Base-by-base conservation (phyloP, 805 yeast species). In the Sugiyamaella floridensis region DNA sequence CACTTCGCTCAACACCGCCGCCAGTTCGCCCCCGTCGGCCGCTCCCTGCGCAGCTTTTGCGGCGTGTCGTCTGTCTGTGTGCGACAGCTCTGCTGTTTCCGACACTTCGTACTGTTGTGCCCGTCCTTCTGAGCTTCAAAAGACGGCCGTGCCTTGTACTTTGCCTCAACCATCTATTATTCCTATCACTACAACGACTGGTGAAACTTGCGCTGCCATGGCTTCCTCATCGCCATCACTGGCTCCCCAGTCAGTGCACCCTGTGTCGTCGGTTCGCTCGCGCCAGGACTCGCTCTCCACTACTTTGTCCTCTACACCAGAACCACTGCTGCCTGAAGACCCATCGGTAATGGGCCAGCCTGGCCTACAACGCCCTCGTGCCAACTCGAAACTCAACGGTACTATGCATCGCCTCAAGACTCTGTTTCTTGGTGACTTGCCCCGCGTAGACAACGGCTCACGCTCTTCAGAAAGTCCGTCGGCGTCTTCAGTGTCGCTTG, bases 351-450 rank as follows among this genome's bases (percentile, higher is more conserved):
- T 32, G 37, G 37, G n/a, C 9, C n/a, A 11, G 4, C 37, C 37
- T 10, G 37, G n/a, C 37, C 37, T 22, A 22, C 26, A 22, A 14
- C 37, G 37, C 37, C 34, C 48, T 8, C 41, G 52, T 16, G 47
- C 54, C 43, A 43, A 41, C 32, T 45, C 56, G 19, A 45, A 41
- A 49, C 47, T 54, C 12, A 7, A 43, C 15, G 56, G 56, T n/a
- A 50, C 56, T 32, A 55, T 55, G 58, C 46, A 29, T 45, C 53
- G 49, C 40, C 49, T 55, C 41, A 51, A 49, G 32, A 41, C 45
- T 28, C 48, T 54, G 43, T 45, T 54, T 22, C 16, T 15, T 26
- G 44, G 49, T 40, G 48, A 22, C 14, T 26, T n/a, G 7, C 9
- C 34, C 34, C 22, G 16, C 20, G 41, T 16, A 20, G 22, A 40